Evolutionary conservation across 2,329 filamentous ascomycete species (phyloP), one percentile per base, ranked within the genome.

Genomic region (Apiospora aurea): DNA sequence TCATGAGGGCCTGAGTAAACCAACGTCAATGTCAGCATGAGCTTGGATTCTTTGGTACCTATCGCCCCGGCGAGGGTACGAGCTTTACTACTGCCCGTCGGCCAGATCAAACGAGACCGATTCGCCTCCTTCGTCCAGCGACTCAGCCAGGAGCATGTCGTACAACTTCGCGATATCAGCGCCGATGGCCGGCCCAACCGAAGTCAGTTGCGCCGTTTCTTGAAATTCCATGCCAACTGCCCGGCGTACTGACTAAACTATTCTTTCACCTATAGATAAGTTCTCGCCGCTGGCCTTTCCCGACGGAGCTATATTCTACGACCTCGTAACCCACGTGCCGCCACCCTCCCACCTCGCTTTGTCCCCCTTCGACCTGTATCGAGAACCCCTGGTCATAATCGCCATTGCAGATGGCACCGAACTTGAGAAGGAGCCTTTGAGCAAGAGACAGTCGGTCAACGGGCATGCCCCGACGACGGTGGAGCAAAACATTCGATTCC

Each of bases 241-340:
- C 68, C n/a, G 14, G 21, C 13, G 24, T 26, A 69, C 57, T 70
- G 70, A 71, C 49, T 46, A 44, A 38, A 38, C 5, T 8, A 1
- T 16, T 21, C 47, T 61, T 18, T 57, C 29, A 29, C 43, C 26
- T 69, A 26, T 81, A 97, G 95, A 94, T 82, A 95, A 96, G 91
- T 98, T 98, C 83, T 97, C 94, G 72, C 96, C 96, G 53, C 85
- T 96, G 78, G 94, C 93, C 18, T 97, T 96, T 81, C 95, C 94
- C 14, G 89, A 91, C 76, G 96, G 96, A 73, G 91, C 92, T 78
- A 92, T 98, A 73, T 88, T 98, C 77, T 98, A 96, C 87, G 93
- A 97, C 80, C 88, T 98, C 74, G 91, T 93, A 72, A 94, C 93
- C 73, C 92, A 94, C 78, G 86, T 93, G 71, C 93, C 94, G 34